Evolutionary conservation across 2,329 filamentous ascomycete species (phyloP), one percentile per base, ranked within the genome.

Genomic region (Elsinoe australis): DNA sequence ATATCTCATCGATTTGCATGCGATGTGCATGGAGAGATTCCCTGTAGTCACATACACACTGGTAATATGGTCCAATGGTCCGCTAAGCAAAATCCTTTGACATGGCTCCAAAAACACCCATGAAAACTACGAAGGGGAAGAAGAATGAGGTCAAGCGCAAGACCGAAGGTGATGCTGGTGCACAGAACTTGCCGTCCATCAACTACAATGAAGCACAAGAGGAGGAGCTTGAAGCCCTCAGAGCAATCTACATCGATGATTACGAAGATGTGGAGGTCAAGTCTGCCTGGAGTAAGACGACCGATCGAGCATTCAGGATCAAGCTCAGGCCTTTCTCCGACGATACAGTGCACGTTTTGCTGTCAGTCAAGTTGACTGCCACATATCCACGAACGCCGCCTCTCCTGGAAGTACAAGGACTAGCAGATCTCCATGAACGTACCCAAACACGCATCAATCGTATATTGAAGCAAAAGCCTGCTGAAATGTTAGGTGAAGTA

Each of bases 381-480:
- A 94, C 89, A 0, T 96, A 96, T 63, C 92, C 90, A 3, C 94
- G 87, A 61, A 85, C 87, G 1, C 70, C 80, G 1, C 89, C 89
- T 1, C 69, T 87, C 8, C 67, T 95, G 10, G 79, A 75, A 3
- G 61, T 94, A 35, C 82, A 85, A 54, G 73, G 80, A 48, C 69
- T 80, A 33, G 71, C 73, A 19, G 73, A 76, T 35, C 70, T 95
- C 49, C 80, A 80, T 34, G 82, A 84, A 56, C 80, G 78, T 47
- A 86, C 84, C 1, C 74, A 78, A 50, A 83, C 80, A 61, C 84
- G 83, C 58, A 75, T 94, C 12, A 74, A 82, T 59, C 74, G 79
- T 49, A 73, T 94, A 24, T 70, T 89, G 7, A 76, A 79, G 53
- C 79, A 77, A 2, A 78, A 85, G 41, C 81, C 87, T 6, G 80